phyloP scores from a whole-genome alignment of 805 yeast species.

The Isabelozyma heimii region DNA sequence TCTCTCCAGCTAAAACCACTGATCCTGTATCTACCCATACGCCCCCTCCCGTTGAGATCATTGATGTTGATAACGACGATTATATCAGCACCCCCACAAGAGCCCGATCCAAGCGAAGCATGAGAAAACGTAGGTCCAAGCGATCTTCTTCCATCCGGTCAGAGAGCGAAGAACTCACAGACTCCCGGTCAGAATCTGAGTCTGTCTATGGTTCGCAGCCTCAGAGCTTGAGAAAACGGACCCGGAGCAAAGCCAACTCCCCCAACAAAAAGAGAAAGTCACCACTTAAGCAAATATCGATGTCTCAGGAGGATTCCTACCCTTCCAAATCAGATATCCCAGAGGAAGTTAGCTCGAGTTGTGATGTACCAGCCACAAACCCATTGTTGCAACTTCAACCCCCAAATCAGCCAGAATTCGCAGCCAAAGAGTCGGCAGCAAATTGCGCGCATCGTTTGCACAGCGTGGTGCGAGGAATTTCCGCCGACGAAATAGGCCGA shows the following conservation, averaged over 20 bases:
- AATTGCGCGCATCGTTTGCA: background rate
- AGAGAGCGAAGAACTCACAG: background rate
- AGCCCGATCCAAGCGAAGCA: background rate
- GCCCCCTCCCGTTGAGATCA: background rate
- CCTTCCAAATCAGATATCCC: background rate
- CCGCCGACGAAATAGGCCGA: slow-evolving; percentile 10
- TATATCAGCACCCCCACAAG: background rate
- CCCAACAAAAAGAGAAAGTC: background rate
- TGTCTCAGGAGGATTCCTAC: background rate
- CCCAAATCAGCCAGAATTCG: background rate
- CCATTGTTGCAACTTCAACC: background rate
- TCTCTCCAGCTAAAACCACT: too few relatives aligned
- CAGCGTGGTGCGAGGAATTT: background rate
- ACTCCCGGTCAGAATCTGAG: background rate
- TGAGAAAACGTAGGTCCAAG: background rate
- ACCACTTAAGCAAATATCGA: background rate
- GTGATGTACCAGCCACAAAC: background rate
- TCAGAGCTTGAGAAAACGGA: background rate
- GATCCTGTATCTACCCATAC: background rate
- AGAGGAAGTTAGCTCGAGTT: background rate
- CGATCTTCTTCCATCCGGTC: background rate
- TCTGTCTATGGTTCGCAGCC: too few relatives aligned
- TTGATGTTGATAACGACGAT: background rate
- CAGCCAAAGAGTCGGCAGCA: background rate
- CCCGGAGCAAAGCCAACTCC: background rate